Percentiles rank a stretch among this genome's conserved stretches.
Evolutionary conservation across 192 early-diverging fungal genomes (phyloP).

Genomic region (Jimgerdemannia lactiflua): DNA sequence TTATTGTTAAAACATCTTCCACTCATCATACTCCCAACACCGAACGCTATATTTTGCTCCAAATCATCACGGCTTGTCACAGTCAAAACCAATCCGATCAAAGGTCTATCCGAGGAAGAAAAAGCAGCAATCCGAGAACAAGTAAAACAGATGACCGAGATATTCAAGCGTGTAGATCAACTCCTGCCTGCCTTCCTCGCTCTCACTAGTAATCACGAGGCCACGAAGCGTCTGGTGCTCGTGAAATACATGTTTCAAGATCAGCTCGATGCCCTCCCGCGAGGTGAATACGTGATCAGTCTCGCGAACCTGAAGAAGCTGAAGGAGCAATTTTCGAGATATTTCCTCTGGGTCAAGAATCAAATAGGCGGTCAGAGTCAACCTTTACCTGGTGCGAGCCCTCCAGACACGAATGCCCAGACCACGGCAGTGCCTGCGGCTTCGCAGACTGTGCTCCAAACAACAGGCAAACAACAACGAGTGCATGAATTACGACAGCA

Average conservation of each 20-base stretch:
- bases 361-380: constrained; percentile 2
- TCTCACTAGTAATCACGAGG: constrained; percentile 40
- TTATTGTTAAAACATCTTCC: neutral
- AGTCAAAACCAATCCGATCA: constrained; percentile 26
- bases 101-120: constrained; percentile 35
- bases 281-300: constrained; percentile 43
- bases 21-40: neutral
- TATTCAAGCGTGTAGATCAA: constrained; percentile 44
- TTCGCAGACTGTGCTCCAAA: neutral
- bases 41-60: too few species aligned
- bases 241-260: constrained; percentile 57
- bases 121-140: constrained; percentile 39
- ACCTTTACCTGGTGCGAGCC: neutral
- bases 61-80: neutral
- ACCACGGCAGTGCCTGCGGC: neutral
- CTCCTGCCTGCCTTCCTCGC: constrained; percentile 47
- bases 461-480: neutral
- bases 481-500: neutral
- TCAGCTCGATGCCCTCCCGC: constrained; percentile 39
- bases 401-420: neutral
- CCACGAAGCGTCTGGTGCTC: constrained; percentile 42
- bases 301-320: constrained; percentile 41
- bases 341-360: constrained; percentile 43
- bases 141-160: constrained; percentile 32
- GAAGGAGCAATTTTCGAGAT: constrained; percentile 41